These are phyloP conservation scores for Akebia trifoliata DNA, from an alignment of 164 flowering plant genomes.

Conservation along the genomic window DNA sequence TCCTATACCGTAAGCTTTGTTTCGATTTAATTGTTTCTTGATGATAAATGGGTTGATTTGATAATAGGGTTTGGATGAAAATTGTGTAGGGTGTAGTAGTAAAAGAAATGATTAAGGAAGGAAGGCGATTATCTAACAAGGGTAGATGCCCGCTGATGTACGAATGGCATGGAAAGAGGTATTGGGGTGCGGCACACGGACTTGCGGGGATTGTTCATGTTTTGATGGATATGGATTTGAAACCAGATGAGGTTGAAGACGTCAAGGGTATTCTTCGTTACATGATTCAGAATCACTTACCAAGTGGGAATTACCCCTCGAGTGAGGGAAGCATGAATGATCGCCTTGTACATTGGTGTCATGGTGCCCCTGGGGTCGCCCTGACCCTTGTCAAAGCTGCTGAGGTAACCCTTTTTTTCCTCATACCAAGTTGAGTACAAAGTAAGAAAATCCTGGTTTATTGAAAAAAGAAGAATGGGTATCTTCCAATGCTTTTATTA, in stretches of 20 bases:
- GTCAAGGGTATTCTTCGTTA: slow-evolving; percentile 58
- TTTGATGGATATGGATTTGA: slow-evolving; percentile 63
- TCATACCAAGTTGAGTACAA: neutral
- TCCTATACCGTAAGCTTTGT: slow-evolving; percentile 27
- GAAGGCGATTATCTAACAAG: slow-evolving; percentile 30
- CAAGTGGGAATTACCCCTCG: slow-evolving; percentile 74
- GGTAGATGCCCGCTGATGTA: slow-evolving; percentile 53
- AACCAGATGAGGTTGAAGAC: slow-evolving; percentile 55
- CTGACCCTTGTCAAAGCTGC: slow-evolving; percentile 76
- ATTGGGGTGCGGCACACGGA: slow-evolving; percentile 86
- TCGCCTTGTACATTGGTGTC: slow-evolving; percentile 85
- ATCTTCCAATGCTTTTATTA: too few relatives aligned
- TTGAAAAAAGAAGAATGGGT: neutral
- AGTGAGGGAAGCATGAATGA: slow-evolving; percentile 57
- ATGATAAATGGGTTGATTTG: neutral
- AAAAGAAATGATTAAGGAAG: slow-evolving; percentile 39
- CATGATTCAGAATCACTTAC: slow-evolving; percentile 66
- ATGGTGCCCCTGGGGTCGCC: slow-evolving; percentile 80
- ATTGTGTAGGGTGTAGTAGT: slow-evolving; percentile 32
- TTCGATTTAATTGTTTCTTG: neutral
- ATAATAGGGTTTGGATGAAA: neutral
- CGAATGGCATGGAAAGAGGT: slow-evolving; percentile 59
- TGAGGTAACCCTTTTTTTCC: slow-evolving; percentile 44
- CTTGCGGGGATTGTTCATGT: slow-evolving; percentile 80
- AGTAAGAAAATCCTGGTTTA: neutral